Evolutionary conservation across 257 asterid genomes (phyloP), one percentile per base, ranked within the genome.

Genomic region (Fraxinus pennsylvanica): DNA sequence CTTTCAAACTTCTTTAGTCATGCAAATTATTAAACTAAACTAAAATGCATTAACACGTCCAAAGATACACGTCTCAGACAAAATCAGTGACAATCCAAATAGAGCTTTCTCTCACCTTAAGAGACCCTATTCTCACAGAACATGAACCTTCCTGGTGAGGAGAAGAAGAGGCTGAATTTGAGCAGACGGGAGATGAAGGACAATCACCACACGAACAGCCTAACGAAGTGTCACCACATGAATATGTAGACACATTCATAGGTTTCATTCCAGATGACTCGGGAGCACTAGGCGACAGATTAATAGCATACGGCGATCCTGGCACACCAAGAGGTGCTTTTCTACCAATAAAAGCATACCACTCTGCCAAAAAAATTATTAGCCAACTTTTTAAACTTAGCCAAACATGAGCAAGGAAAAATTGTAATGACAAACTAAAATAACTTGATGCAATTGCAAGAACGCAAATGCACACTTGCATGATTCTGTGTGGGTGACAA

Each of bases 121-220:
- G 68, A 78, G 97, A 87, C 57, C 99, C 97, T 74, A 96, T 92
- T 86, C 86, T 87, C 85, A 96, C 88, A 22, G 92, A 87, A 87
- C 99, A 96, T 30, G 98, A 93, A 78, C 82, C 88, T 84, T 90
- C 86, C 83, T 83, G 76, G 65, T 76, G 90, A 84, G 90, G 76
- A 74, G 94, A 76, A 74, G 97, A 92, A 82, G 89, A 84, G 73
- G 87, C 91, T 22, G 97, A 92, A 86, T 78, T 86, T 36, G 92
- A 90, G 81, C 99, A 96, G 65, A 69, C 92, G 29, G 87, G 78
- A 29, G 99, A 77, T 15, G 92, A 87, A 80, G 98, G 99, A 79
- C 99, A 96, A 84, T 96, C 99, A 75, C 99, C 99, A 76, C 99
- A 96, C 15, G 99, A 96, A 87, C 99, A 96, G 81, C 99, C 98